These are phyloP conservation scores for Acer saccharum DNA, from an alignment of 345 rosid genomes.

Conservation along the genomic window DNA sequence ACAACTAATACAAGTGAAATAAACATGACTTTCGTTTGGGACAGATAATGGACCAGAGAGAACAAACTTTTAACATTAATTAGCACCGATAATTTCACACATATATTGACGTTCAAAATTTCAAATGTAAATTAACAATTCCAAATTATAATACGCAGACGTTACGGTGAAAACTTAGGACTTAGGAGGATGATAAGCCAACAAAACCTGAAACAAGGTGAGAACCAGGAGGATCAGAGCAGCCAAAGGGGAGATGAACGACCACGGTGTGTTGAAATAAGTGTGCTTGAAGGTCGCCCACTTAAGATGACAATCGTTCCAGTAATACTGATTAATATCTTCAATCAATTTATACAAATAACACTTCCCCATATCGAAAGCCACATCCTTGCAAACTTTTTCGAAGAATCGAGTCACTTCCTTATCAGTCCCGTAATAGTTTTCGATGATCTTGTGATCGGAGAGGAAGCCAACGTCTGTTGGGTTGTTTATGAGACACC, in stretches of 20 bases:
- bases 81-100: too few species aligned
- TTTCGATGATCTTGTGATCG: slow-evolving; percentile 15
- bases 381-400: slow-evolving; percentile 14
- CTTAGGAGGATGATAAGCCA: background rate
- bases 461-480: slow-evolving; percentile 13
- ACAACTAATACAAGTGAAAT: too few species aligned
- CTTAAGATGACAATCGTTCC: slow-evolving; percentile 15
- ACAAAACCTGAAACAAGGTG: slow-evolving; percentile 20
- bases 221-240: slow-evolving; percentile 19
- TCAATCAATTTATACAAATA: slow-evolving; percentile 12
- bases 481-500: background rate
- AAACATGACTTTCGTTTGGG: too few species aligned
- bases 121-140: too few species aligned
- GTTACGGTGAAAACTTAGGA: background rate
- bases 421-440: slow-evolving; percentile 17
- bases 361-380: background rate
- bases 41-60: too few species aligned
- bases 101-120: fast-evolving
- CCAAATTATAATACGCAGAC: too few species aligned
- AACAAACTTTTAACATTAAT: too few species aligned
- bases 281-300: slow-evolving; percentile 26
- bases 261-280: slow-evolving; percentile 27
- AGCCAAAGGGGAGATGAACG: slow-evolving; percentile 15
- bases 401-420: slow-evolving; percentile 19
- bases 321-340: slow-evolving; percentile 25